Percentiles rank a stretch among this genome's conserved stretches.
Conservation (phyloP, 2,329 filamentous ascomycete genomes). For the Diaporthe velutina region DNA sequence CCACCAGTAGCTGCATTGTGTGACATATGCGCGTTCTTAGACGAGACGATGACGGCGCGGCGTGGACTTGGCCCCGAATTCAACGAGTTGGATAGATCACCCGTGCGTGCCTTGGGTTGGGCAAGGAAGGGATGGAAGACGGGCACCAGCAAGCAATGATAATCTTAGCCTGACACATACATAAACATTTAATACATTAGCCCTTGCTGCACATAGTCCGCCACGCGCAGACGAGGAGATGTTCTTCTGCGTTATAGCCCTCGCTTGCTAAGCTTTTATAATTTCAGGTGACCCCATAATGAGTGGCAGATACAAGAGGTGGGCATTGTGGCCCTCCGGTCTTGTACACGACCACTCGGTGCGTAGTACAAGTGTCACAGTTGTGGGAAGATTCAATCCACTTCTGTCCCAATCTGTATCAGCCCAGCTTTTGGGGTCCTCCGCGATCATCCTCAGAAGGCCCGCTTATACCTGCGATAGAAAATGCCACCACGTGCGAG, state of each 20-base stretch:
- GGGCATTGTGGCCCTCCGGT: neutral
- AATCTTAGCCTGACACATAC: conserved; percentile 35
- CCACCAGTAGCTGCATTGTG: neutral
- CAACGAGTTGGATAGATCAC: conserved; percentile 28
- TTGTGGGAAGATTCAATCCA: neutral
- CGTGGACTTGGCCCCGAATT: neutral
- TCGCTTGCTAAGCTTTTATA: neutral
- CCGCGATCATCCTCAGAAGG: neutral
- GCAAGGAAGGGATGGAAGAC: neutral
- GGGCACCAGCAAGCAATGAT: conserved; percentile 12
- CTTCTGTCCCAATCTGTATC: neutral
- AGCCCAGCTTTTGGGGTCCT: neutral
- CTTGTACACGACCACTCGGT: neutral
- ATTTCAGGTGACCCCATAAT: neutral
- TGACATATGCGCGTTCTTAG: neutral
- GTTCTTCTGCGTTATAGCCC: neutral
- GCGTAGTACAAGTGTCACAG: neutral
- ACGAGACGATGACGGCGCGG: neutral
- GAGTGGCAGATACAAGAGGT: neutral
- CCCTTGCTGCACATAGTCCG: conserved; percentile 28
- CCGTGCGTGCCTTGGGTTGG: neutral
- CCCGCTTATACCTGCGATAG: neutral
- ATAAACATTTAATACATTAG: conserved; percentile 38
- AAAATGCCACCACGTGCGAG: neutral
- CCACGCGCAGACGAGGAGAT: neutral